Evolutionary conservation across 2,329 filamentous ascomycete genomes (phyloP).

Genomic region (Hymenoscyphus repandus): DNA sequence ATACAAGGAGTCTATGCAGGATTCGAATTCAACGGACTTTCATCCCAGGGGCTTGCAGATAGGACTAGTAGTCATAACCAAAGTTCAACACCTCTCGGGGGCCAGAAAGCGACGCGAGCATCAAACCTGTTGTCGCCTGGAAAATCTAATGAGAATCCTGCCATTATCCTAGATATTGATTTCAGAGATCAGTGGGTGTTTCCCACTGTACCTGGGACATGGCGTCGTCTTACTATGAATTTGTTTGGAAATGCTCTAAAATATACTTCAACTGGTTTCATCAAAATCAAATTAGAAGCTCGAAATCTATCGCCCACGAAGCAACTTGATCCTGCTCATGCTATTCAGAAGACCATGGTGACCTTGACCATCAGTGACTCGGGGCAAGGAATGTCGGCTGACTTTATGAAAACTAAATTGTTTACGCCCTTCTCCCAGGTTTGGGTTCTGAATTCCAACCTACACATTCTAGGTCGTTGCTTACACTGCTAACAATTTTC

Average conservation of each 20-base stretch:
- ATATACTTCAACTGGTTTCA: constrained; percentile 48
- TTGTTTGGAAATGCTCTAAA: constrained; percentile 58
- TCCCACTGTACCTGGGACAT: constrained; percentile 23
- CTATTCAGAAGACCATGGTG: constrained; percentile 17
- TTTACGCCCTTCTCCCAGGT: constrained; percentile 52
- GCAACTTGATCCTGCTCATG: not conserved
- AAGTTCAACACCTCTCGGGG: not conserved
- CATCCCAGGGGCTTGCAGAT: constrained; percentile 23
- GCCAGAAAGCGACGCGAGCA: not conserved
- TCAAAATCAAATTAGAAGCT: constrained; percentile 38
- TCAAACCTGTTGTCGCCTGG: not conserved
- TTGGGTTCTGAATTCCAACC: constrained; percentile 37
- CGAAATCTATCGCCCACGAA: constrained; percentile 19
- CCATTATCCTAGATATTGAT: constrained; percentile 40
- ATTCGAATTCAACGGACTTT: constrained; percentile 28
- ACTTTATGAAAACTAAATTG: constrained; percentile 53
- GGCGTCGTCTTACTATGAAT: constrained; percentile 49
- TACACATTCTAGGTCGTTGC: constrained; percentile 11
- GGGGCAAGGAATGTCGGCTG: constrained; percentile 57
- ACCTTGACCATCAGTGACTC: constrained; percentile 51
- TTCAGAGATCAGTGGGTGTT: constrained; percentile 33
- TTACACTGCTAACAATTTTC: constrained; percentile 10
- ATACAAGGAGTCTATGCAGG: constrained; percentile 33
- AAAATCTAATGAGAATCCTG: constrained; percentile 26
- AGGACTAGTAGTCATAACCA: constrained; percentile 13